These are phyloP conservation scores for Fragaria nilgerrensis DNA, from an alignment of 306 rosid genomes.

Conservation along the genomic window DNA sequence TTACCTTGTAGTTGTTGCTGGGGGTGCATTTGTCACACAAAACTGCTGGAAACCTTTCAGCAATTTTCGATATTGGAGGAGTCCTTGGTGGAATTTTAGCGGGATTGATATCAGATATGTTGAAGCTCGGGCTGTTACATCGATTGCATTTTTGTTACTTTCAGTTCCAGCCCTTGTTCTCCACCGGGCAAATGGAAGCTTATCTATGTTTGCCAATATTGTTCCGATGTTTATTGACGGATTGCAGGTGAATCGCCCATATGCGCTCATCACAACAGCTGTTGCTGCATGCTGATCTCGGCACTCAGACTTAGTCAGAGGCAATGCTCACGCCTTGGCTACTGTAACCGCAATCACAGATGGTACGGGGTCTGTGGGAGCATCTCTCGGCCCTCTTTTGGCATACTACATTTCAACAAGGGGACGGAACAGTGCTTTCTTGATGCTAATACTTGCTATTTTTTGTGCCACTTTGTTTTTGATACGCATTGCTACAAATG, in stretches of 20 bases:
- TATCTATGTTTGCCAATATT: too few species aligned
- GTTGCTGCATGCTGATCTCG: slow-evolving; percentile 96
- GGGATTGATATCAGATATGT: too few species aligned
- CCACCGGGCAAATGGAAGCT: too few species aligned
- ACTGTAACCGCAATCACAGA: slow-evolving; percentile 89
- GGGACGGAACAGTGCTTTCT: slow-evolving; percentile 84
- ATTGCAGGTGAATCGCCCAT: slow-evolving; percentile 58
- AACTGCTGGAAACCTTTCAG: slow-evolving; percentile 83
- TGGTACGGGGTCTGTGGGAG: slow-evolving; percentile 93
- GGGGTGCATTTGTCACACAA: slow-evolving; percentile 74
- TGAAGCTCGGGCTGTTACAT: too few species aligned
- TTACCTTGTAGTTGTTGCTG: slow-evolving; percentile 66
- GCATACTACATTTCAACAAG: slow-evolving; percentile 70
- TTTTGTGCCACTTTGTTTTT: slow-evolving; percentile 61
- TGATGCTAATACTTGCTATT: slow-evolving; percentile 66
- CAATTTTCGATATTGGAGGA: too few species aligned
- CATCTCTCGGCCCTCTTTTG: slow-evolving; percentile 88
- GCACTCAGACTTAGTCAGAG: slow-evolving; percentile 49
- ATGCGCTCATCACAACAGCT: slow-evolving; percentile 80
- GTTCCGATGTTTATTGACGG: slow-evolving; percentile 79
- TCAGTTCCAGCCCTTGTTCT: too few species aligned
- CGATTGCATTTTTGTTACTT: too few species aligned
- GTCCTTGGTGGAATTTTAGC: too few species aligned
- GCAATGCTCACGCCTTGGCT: slow-evolving; percentile 71
- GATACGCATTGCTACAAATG: slow-evolving; percentile 58